Base-by-base conservation (phyloP, 768 basidiomycete genomes). In the Mycena filopes region DNA sequence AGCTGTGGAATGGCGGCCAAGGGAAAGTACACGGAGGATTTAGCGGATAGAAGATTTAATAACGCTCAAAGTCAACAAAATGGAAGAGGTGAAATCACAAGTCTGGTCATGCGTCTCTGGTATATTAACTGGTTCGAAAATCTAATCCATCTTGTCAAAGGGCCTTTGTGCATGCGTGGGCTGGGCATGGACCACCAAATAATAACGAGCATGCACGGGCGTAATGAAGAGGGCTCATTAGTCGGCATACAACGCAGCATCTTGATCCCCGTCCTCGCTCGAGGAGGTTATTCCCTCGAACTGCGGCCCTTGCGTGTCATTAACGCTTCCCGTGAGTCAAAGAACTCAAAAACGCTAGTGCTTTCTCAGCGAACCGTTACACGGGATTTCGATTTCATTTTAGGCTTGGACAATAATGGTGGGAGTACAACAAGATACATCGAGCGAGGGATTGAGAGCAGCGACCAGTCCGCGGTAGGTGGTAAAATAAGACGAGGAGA, bases 211-310 rank as follows among this genome's bases (percentile, higher is more conserved):
- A 31, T 11, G 45, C 13, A 29, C 20, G 11, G 29, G 23, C 16
- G 10, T 33, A 46, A 11, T 25, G 13, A 36, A 36, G 3, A 43
- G 26, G 20, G 41, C 28, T 20, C 33, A 28, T 28, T 49, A 54
- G 21, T 43, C 50, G 60, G 50, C 42, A 13, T 46, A 33, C 51
- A 38, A 43, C 13, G 36, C 40, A 31, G 21, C 25, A 25, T 42
- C 53, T 49, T 62, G 60, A 55, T 62, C 53, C 60, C 60, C 60
- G 60, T 49, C 60, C n/a, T 48, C 45, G 29, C 60, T 62, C 46
- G 50, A 55, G 46, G 45, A 62, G 53, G 33, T 43, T 48, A 47
- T 55, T 48, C 25, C 21, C 33, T 53, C 59, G 42, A 60, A 10
- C 53, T 62, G 46, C 60, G 60, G 49, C 50, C 60, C 23, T 54